These are phyloP conservation scores for Syzygium aromaticum DNA, from an alignment of 345 rosid species.

Conservation along the genomic window DNA sequence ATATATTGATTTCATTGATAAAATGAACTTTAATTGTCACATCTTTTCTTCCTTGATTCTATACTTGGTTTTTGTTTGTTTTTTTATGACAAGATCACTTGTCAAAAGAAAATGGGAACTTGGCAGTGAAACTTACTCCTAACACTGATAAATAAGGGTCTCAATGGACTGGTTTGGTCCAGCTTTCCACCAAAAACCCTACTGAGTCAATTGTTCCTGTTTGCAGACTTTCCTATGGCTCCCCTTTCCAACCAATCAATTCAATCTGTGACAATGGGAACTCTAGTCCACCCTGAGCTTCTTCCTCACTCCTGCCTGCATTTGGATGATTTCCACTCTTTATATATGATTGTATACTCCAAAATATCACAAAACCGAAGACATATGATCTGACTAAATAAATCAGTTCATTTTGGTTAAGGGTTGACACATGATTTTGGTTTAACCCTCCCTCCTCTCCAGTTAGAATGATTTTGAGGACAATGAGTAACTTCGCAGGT, in stretches of 20 bases:
- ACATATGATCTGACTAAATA: background rate
- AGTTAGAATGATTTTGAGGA: background rate
- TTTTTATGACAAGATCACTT: background rate
- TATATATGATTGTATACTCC: background rate
- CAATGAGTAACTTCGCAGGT: background rate
- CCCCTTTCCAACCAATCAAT: background rate
- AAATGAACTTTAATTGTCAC: background rate
- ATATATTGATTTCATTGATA: background rate
- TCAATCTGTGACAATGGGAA: background rate
- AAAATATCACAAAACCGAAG: background rate
- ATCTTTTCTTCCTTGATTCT: background rate
- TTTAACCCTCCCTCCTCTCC: background rate
- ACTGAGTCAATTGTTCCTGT: background rate
- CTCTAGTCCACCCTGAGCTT: background rate
- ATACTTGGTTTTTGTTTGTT: background rate
- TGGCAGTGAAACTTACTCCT: background rate
- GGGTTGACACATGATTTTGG: background rate
- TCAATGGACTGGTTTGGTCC: background rate
- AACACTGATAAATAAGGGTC: background rate
- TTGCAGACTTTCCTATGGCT: background rate
- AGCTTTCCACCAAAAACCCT: background rate
- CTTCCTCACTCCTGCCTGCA: background rate
- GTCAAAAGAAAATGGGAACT: background rate
- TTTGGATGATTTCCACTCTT: background rate
- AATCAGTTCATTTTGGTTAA: background rate